These are phyloP conservation scores for Angophora floribunda DNA, from an alignment of 345 rosid species.

Conservation along the genomic window DNA sequence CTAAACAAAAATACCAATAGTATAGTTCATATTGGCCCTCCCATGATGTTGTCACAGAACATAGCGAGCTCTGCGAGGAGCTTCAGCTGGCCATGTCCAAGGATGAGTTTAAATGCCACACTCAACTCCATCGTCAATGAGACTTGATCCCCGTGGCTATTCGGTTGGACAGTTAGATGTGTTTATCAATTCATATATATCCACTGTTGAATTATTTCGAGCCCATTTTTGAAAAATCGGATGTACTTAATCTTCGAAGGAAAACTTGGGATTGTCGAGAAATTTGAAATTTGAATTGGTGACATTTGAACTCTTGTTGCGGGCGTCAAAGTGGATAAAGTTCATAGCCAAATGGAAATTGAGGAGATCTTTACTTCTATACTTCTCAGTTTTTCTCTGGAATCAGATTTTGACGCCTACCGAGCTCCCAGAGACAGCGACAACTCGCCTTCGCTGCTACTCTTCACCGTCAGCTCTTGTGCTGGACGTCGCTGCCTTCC, in stretches of 20 bases:
- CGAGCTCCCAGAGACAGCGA: too few relatives aligned
- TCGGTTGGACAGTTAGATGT: not conserved
- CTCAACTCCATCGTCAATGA: not conserved
- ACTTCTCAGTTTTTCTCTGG: too few relatives aligned
- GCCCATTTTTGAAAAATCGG: not conserved
- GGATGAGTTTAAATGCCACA: not conserved
- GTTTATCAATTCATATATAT: not conserved
- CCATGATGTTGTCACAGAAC: not conserved
- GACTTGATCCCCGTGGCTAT: not conserved
- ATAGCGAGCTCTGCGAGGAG: not conserved
- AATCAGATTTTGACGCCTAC: too few relatives aligned
- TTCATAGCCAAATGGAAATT: not conserved
- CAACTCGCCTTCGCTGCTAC: too few relatives aligned
- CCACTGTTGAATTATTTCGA: not conserved
- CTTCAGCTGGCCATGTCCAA: not conserved
- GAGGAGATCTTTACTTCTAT: not conserved
- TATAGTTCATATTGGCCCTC: not conserved
- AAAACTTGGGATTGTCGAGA: not conserved
- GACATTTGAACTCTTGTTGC: not conserved
- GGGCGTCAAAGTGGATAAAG: not conserved
- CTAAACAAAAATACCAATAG: not conserved
- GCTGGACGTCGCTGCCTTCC: too few relatives aligned
- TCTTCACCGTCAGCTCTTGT: too few relatives aligned
- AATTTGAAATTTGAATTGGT: not conserved
- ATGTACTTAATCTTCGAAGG: not conserved